Conservation (phyloP, 2,329 filamentous ascomycete genomes). For the Paraphoma sp. region DNA sequence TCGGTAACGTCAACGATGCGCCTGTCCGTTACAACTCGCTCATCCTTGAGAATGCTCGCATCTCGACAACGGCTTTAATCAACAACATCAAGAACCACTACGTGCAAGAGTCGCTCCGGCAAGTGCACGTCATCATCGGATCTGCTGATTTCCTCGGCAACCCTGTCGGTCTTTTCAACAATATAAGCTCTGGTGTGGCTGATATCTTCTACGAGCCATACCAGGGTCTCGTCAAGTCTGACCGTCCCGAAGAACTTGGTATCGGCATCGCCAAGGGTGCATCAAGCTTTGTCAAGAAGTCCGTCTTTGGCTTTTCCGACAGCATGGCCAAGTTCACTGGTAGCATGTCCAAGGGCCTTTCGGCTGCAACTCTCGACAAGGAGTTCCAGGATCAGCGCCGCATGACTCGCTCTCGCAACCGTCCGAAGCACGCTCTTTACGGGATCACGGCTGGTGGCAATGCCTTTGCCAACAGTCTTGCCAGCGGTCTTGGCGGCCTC, state of each 20-base stretch:
- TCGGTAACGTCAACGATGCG: constrained; percentile 98
- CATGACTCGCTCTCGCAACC: constrained; percentile 89
- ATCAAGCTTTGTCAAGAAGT: constrained; percentile 97
- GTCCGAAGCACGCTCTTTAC: constrained; percentile 96
- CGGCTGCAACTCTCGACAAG: constrained; percentile 94
- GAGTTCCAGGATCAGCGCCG: constrained; percentile 97
- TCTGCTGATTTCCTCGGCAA: constrained; percentile 98
- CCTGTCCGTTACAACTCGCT: constrained; percentile 92
- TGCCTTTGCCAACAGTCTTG: constrained; percentile 89
- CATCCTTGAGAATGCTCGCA: constrained; percentile 91
- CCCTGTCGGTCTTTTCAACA: constrained; percentile 97
- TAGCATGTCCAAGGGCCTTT: constrained; percentile 93
- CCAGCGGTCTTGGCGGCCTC: constrained; percentile 90
- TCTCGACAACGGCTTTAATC: constrained; percentile 82
- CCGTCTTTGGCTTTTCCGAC: constrained; percentile 95
- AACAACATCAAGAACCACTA: constrained; percentile 93
- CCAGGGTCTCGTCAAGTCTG: constrained; percentile 94
- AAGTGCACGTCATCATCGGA: constrained; percentile 96
- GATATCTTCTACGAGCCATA: constrained; percentile 99
- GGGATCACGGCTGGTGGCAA: constrained; percentile 95
- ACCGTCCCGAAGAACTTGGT: constrained; percentile 92
- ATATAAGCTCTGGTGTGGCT: constrained; percentile 93
- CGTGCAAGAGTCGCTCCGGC: constrained; percentile 92
- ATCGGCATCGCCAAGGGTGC: constrained; percentile 96
- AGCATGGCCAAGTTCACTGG: constrained; percentile 98